Conservation (phyloP, 192 early-diverging fungal species). For the Coemansia nantahalensis region DNA sequence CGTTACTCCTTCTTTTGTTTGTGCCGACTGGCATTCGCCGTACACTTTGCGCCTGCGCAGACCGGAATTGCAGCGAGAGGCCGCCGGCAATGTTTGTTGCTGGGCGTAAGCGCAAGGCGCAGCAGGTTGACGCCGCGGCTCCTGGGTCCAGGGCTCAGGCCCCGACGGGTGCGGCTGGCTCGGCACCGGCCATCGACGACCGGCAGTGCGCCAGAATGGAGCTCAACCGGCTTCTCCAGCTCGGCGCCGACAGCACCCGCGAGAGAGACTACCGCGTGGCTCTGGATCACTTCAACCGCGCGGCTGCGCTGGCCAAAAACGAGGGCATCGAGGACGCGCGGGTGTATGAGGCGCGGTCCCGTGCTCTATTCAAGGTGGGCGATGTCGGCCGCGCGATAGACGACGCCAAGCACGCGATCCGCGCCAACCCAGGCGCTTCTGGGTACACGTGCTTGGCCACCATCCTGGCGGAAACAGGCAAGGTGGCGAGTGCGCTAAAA, state of each 20-base stretch:
- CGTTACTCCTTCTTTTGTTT: background rate
- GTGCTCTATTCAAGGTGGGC: constrained; percentile 26
- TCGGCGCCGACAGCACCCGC: constrained; percentile 26
- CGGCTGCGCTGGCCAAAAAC: constrained; percentile 22
- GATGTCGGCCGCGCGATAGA: constrained; percentile 29
- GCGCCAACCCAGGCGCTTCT: constrained; percentile 7
- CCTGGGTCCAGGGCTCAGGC: background rate
- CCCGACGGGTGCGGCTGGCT: background rate
- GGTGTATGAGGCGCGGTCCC: constrained; percentile 28
- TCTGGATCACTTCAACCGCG: constrained; percentile 36
- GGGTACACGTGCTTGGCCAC: constrained; percentile 22
- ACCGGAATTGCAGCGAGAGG: too few relatives aligned
- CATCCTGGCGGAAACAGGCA: constrained; percentile 20
- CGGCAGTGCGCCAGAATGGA: background rate
- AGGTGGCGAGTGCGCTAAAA: too few relatives aligned
- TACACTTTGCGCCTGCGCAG: too few relatives aligned
- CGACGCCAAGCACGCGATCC: constrained; percentile 30
- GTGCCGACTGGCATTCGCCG: too few relatives aligned
- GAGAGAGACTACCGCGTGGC: constrained; percentile 26
- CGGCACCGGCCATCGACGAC: background rate
- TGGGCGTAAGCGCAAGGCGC: constrained; percentile 24
- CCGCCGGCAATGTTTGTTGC: constrained; percentile 25
- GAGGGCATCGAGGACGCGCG: constrained; percentile 11
- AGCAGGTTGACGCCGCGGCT: background rate
- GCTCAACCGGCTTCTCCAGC: constrained; percentile 7